These are phyloP conservation scores for Cyberlindnera mississippiensis DNA, from an alignment of 805 yeast genomes.

Conservation along the genomic window DNA sequence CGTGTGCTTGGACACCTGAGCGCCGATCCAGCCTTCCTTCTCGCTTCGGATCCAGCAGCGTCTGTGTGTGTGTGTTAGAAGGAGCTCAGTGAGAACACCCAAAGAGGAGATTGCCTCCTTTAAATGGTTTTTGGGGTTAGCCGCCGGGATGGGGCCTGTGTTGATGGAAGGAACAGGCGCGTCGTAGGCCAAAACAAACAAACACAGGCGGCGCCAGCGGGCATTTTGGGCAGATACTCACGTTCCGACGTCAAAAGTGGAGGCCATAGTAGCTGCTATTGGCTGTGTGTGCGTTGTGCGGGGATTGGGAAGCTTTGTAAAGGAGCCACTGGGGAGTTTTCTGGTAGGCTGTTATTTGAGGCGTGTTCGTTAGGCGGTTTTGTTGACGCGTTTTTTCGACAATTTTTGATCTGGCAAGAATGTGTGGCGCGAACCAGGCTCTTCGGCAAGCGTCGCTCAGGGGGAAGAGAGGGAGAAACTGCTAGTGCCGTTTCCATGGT, in stretches of 20 bases:
- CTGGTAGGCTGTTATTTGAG: slow-evolving; percentile 1
- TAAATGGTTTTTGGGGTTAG: background rate
- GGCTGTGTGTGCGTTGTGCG: background rate
- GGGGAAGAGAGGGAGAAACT: too few species aligned
- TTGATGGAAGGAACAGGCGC: slow-evolving; percentile 1
- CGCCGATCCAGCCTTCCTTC: slow-evolving; percentile 69
- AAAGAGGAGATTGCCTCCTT: background rate
- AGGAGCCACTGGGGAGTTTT: background rate
- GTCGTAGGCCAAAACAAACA: slow-evolving; percentile 4
- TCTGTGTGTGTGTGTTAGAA: slow-evolving; percentile 30
- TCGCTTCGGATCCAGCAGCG: slow-evolving; percentile 79
- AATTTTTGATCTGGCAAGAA: slow-evolving; percentile 13
- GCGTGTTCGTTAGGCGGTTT: slow-evolving; percentile 9
- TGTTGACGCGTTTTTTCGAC: slow-evolving; percentile 19
- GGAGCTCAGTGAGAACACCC: background rate
- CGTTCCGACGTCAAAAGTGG: slow-evolving; percentile 53
- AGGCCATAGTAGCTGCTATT: slow-evolving; percentile 29
- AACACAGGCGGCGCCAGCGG: background rate
- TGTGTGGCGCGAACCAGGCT: slow-evolving; percentile 18
- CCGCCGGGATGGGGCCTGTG: background rate
- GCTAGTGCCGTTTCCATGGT: too few species aligned
- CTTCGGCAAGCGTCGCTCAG: background rate
- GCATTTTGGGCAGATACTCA: slow-evolving; percentile 29
- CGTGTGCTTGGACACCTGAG: slow-evolving; percentile 48
- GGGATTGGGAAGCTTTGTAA: background rate